Evolutionary conservation across 805 yeast species (phyloP), one percentile per base, ranked within the genome.

Genomic region (Sugiyamaella chiloensis): DNA sequence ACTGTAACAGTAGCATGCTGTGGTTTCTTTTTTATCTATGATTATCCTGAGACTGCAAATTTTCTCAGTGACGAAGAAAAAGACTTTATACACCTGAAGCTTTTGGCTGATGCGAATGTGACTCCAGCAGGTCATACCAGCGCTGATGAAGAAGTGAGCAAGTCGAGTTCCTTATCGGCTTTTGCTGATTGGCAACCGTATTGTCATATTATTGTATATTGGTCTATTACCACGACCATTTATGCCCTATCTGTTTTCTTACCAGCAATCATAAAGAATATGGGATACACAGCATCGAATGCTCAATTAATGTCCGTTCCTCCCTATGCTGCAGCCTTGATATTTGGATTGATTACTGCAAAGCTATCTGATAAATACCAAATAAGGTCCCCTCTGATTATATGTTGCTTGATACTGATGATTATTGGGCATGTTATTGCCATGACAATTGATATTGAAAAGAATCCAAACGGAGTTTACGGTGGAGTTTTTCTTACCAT

Each of bases 401-500:
- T 61, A 31, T 40, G 50, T 14, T 49, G 55, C 42, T 53, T 60
- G 23, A 6, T 46, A 1, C 53, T 67, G 24, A 63, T 64, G 62
- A 57, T 65, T 7, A 56, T 63, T 4, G 75, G 75, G 1, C 66
- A 61, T 50, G 52, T 56, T 17, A 53, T 74, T 23, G 79, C 78
- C 3, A 67, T 80, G 44, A 64, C 64, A 16, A 83, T 77, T 30
- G 79, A 74, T 20, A 34, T 44, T 12, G 27, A 47, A n/a, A 61
- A 53, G 39, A 62, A 63, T 20, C 70, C 66, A 2, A 61, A 64
- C 41, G 68, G 74, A 12, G 68, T 76, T 48, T 80, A 79, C 54
- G 85, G 67, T 29, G 85, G 83, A 2, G 73, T 81, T 57, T 80
- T 79, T 70, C 62, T 80, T 21, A 58, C 70, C 29, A 80, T 80